These are phyloP conservation scores for Aaosphaeria arxii DNA, from an alignment of 2,329 filamentous ascomycete genomes.

Conservation along the genomic window DNA sequence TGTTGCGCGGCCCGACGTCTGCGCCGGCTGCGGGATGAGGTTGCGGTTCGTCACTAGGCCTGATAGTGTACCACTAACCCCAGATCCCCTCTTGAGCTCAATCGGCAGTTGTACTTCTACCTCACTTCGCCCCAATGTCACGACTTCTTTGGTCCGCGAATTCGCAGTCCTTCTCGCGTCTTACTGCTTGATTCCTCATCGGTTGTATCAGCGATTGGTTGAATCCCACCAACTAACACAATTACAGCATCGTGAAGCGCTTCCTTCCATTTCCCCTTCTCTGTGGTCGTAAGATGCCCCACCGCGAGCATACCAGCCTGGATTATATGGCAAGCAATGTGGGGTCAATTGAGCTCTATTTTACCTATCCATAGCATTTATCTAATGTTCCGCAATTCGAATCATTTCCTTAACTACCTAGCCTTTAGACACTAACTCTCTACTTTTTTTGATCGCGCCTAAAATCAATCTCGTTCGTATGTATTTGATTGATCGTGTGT, in stretches of 20 bases:
- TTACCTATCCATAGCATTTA: neutral
- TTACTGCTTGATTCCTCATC: constrained; percentile 1
- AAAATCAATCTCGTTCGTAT: no score
- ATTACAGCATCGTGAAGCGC: neutral
- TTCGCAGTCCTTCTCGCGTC: neutral
- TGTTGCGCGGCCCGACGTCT: constrained; percentile 12
- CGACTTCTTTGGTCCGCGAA: neutral
- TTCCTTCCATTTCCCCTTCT: neutral
- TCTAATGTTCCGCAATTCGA: neutral
- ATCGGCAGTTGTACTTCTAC: constrained; percentile 5
- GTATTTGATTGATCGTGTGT: no score
- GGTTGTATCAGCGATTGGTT: constrained; percentile 15
- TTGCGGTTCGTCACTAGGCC: no score
- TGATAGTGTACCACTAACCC: no score
- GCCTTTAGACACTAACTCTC: no score
- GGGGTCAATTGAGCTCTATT: constrained; percentile 6
- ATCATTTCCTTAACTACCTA: no score
- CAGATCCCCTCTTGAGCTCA: no score
- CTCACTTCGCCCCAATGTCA: no score
- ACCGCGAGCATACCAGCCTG: neutral
- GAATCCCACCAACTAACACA: neutral
- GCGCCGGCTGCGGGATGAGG: neutral
- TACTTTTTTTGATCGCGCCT: no score
- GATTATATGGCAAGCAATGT: constrained; percentile 1
- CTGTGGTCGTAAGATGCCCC: constrained; percentile 2